Evolutionary conservation across 2,329 filamentous ascomycete species (phyloP).

Genomic region (Alternaria burnsii): DNA sequence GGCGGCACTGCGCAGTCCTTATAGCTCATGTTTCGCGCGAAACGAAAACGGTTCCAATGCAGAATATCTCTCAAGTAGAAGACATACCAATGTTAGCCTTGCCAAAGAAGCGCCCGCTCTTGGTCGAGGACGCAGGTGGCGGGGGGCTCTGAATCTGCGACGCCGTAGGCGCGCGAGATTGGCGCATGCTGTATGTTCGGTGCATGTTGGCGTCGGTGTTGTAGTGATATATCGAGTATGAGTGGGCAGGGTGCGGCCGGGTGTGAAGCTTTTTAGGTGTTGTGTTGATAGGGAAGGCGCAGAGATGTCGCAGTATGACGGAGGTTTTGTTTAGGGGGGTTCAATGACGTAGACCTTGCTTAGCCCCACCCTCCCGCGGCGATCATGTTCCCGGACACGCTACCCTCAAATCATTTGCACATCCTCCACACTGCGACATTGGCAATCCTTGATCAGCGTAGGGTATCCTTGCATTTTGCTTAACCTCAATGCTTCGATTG

Average conservation of each 20-base stretch:
- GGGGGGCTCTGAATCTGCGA: conserved; percentile 91
- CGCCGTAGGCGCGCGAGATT: conserved; percentile 93
- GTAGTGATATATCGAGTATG: neutral
- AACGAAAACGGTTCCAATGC: neutral
- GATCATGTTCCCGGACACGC: conserved; percentile 21
- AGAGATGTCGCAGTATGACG: conserved; percentile 20
- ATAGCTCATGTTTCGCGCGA: neutral
- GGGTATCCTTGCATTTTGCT: neutral
- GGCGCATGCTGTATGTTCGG: conserved; percentile 88
- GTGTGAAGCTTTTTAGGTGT: conserved; percentile 7
- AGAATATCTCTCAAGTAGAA: neutral
- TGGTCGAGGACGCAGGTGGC: conserved; percentile 89
- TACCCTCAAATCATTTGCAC: conserved; percentile 17
- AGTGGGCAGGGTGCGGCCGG: neutral
- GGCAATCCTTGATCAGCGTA: conserved; percentile 2
- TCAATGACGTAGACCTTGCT: conserved; percentile 29
- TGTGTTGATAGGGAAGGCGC: conserved; percentile 19
- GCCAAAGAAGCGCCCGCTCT: conserved; percentile 88
- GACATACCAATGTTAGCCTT: conserved; percentile 83
- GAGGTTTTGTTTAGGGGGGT: conserved; percentile 35
- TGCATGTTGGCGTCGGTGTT: conserved; percentile 70
- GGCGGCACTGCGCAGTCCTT: neutral
- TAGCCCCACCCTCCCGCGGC: conserved; percentile 13
- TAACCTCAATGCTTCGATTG: neutral
- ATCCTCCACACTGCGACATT: conserved; percentile 21